A percentile compares a stretch with the other conserved stretches of the same genome.
These are phyloP conservation scores for Wickerhamomyces rabaulensis DNA, from an alignment of 805 yeast species.

Conservation along the genomic window DNA sequence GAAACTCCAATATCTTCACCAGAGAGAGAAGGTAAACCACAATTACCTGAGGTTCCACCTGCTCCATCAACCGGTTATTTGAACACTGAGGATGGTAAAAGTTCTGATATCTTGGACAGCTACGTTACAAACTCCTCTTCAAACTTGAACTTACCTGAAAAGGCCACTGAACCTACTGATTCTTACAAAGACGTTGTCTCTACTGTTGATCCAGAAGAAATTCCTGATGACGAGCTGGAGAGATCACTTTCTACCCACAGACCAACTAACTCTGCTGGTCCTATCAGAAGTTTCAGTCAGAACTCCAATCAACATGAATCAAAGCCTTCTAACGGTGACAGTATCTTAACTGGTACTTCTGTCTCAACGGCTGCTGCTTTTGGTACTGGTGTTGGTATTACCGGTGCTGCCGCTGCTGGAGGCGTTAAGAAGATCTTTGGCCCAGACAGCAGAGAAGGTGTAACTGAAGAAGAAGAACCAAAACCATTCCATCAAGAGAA, in stretches of 20 bases:
- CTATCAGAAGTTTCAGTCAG: background rate
- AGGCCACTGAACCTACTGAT: background rate
- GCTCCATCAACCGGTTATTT: slow-evolving; percentile 2
- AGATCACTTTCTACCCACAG: background rate
- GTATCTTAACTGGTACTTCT: background rate
- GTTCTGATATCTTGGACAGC: slow-evolving; percentile 26
- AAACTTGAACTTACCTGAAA: slow-evolving; percentile 6
- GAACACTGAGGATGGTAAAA: slow-evolving; percentile 10
- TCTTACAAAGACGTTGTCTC: background rate
- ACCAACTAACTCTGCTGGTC: background rate
- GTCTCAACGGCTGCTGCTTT: slow-evolving; percentile 7
- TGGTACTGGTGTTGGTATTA: slow-evolving; percentile 8
- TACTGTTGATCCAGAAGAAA: background rate
- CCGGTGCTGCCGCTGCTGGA: slow-evolving; percentile 7
- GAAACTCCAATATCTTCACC: slow-evolving; percentile 11
- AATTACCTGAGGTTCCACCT: background rate
- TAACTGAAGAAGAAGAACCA: background rate
- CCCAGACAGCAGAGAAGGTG: background rate
- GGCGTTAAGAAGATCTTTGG: slow-evolving; percentile 3
- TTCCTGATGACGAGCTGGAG: background rate
- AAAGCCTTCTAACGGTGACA: background rate
- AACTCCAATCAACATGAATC: background rate
- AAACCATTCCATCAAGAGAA: background rate
- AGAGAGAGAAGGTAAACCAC: background rate
- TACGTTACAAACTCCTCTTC: slow-evolving; percentile 16